phyloP scores from a whole-genome alignment of 371 early-diverging fungal species.

The Mortierella sp. region DNA sequence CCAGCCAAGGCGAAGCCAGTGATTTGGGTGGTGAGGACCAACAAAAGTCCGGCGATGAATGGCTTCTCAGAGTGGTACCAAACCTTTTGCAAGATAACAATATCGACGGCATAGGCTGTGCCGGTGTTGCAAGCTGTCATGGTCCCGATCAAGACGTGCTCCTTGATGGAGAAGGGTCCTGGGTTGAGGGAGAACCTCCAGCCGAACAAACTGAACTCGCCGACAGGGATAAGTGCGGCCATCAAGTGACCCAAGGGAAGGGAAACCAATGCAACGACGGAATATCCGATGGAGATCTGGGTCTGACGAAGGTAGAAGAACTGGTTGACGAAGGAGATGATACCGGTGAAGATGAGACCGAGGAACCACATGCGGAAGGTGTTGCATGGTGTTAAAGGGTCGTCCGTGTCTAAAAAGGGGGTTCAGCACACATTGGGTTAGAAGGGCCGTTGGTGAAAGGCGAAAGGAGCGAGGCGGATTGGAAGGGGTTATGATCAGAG shows the following conservation, averaged over 20 bases:
- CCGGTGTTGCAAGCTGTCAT: conserved; percentile 64
- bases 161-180: conserved; percentile 89
- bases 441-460: background rate
- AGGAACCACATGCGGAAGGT: conserved; percentile 82
- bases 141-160: conserved; percentile 82
- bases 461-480: background rate
- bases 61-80: conserved; percentile 71
- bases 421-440: background rate
- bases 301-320: conserved; percentile 82
- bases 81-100: conserved; percentile 72
- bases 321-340: conserved; percentile 76
- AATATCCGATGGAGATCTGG: conserved; percentile 61
- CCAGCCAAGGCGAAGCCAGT: conserved; percentile 91
- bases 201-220: conserved; percentile 51
- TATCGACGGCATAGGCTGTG: conserved; percentile 80
- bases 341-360: conserved; percentile 67
- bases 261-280: conserved; percentile 67
- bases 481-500: background rate
- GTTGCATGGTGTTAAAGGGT: conserved; percentile 73
- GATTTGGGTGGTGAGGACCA: conserved; percentile 73
- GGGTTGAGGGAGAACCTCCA: conserved; percentile 73
- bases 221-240: conserved; percentile 65
- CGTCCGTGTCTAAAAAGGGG: conserved; percentile 62
- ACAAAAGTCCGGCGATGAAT: conserved; percentile 65
- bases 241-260: conserved; percentile 75